Base-by-base conservation (phyloP, 352 stramenopile species). In the Pythium sukuiense region DNA sequence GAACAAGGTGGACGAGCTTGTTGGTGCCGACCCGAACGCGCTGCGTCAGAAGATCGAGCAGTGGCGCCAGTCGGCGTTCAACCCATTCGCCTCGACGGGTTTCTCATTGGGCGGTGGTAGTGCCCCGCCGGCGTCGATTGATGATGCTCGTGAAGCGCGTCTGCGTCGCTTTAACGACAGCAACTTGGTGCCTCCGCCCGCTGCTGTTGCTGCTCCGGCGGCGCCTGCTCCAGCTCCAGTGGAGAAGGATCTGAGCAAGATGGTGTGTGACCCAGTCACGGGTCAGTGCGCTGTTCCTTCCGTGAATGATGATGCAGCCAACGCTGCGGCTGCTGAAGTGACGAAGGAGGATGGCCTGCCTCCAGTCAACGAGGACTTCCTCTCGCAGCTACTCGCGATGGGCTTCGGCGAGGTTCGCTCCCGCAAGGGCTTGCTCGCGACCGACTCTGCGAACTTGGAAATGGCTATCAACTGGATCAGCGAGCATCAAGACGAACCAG, bases 41-140 rank as follows among this genome's bases (percentile, higher is more conserved):
- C 69, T 97, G 37, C 83, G 85, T 3, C 71, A 84, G 54, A 96
- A 96, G 80, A 95, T 97, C 59, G 87, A 95, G 68, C 84, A 93
- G 68, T 93, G 83, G 83, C 82, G 84, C 12, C 85, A 93, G 59
- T 92, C 87, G 55, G 87, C 83, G 7, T 92, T 92, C 67, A 95
- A 95, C 73, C 87, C 87, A 3, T 95, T 95, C 39, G 87, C 87
- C 6, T 95, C 87, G 2, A 62, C 83, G 6, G 87, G 87, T 13
- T 61, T 93, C 29, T 80, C 87, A 33, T 75, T 93, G 13, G 82
- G 83, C 4, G 77, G 79, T 33, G 65, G 65, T 2, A 56, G 55
- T 9, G 52, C 72, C 43, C 73, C 79, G 2, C 73, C 79, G 1
- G 46, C 77, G 12, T 80, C 80, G 0, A 63, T 70, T 16, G 73